Conservation (phyloP, 1,284 basidiomycete species). For the Coniophora puteana region DNA sequence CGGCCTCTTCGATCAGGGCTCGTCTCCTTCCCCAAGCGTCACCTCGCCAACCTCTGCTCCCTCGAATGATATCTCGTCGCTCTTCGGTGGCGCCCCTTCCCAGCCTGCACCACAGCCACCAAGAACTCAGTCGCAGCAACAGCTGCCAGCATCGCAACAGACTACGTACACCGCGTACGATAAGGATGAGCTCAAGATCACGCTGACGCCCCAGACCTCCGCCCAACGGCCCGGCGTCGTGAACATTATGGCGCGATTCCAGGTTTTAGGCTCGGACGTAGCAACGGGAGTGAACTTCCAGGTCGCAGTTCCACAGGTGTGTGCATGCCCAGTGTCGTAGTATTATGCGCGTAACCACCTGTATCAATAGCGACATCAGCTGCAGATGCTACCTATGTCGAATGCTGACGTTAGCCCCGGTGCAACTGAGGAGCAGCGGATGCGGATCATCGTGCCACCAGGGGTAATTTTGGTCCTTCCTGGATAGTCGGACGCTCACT, state of each 20-base stretch:
- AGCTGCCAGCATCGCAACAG: constrained; percentile 47
- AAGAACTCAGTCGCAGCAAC: constrained; percentile 15
- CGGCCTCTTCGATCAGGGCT: constrained; percentile 72
- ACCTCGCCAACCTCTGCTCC: constrained; percentile 31
- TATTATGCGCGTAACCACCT: background rate
- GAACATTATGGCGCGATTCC: constrained; percentile 89
- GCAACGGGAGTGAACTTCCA: constrained; percentile 84
- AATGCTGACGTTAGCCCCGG: constrained; percentile 79
- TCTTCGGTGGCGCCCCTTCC: constrained; percentile 34
- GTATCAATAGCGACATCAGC: constrained; percentile 78
- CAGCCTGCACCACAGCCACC: constrained; percentile 31
- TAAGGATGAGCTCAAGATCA: constrained; percentile 86
- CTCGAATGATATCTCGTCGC: constrained; percentile 21
- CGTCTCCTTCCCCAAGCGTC: constrained; percentile 34
- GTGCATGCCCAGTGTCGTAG: constrained; percentile 13
- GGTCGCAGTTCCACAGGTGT: constrained; percentile 95
- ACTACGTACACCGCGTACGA: constrained; percentile 87
- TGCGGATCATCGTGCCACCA: constrained; percentile 86
- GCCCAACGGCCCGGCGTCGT: constrained; percentile 81
- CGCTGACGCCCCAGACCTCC: constrained; percentile 83
- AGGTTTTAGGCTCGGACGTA: constrained; percentile 51
- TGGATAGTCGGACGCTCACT: constrained; percentile 4
- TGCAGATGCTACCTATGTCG: constrained; percentile 98
- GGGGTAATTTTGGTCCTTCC: constrained; percentile 58
- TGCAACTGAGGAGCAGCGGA: constrained; percentile 87